Evolutionary conservation across 768 basidiomycete species (phyloP).

Genomic region (Pleurotus salmoneostramineus): DNA sequence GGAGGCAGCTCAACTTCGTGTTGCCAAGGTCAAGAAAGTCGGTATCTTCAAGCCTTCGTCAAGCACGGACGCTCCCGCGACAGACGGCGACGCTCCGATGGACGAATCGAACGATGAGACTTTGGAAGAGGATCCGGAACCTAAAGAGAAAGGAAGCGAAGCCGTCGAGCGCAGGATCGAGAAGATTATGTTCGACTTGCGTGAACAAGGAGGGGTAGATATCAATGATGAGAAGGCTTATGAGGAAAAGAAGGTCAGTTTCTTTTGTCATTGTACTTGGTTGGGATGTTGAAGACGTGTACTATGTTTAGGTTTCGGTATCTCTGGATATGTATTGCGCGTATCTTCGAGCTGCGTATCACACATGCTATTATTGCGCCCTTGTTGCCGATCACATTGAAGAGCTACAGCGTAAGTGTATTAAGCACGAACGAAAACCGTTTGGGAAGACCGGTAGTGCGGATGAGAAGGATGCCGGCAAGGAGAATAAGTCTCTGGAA

Average conservation of each 20-base stretch:
- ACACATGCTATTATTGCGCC: constrained; percentile 98
- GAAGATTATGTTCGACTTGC: constrained; percentile 67
- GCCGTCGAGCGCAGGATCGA: constrained; percentile 83
- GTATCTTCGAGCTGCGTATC: constrained; percentile 88
- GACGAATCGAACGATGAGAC: constrained; percentile 28
- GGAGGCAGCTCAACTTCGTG: constrained; percentile 54
- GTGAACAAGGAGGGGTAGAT: constrained; percentile 58
- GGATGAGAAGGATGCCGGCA: constrained; percentile 55
- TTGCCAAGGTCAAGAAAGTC: constrained; percentile 27
- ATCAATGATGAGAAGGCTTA: constrained; percentile 61
- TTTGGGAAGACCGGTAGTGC: constrained; percentile 57
- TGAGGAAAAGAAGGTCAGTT: constrained; percentile 67
- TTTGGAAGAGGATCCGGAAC: constrained; percentile 51
- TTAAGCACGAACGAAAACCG: constrained; percentile 85
- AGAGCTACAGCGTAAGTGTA: constrained; percentile 92
- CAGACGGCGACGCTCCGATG: constrained; percentile 28
- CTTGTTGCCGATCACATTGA: constrained; percentile 90
- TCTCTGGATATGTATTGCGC: constrained; percentile 91
- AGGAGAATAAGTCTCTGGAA: constrained; percentile 45
- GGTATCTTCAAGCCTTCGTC: constrained; percentile 15
- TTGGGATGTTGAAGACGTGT: constrained; percentile 15
- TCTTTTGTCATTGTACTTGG: neutral
- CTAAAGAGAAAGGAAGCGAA: constrained; percentile 63
- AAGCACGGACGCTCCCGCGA: constrained; percentile 18
- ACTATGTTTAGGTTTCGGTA: constrained; percentile 55